These are phyloP conservation scores for Exophiala oligosperma DNA, from an alignment of 2,329 filamentous ascomycete genomes.

Conservation along the genomic window DNA sequence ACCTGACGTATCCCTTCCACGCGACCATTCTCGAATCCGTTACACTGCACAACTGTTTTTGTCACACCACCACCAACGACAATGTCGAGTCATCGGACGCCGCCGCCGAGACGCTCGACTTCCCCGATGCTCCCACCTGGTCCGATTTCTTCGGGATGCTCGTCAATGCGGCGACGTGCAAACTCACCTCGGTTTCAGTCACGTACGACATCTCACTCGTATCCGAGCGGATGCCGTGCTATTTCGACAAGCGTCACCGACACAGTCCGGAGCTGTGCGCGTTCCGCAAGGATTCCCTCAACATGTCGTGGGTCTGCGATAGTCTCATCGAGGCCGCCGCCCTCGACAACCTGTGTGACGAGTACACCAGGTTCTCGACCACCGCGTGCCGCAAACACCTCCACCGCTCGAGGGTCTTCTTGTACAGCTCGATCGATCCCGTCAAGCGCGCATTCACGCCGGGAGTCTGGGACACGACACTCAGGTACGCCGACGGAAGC, in stretches of 20 bases:
- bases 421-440: background rate
- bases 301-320: background rate
- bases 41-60: slow-evolving; percentile 1
- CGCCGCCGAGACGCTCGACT: background rate
- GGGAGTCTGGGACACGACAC: background rate
- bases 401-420: background rate
- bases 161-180: background rate
- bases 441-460: background rate
- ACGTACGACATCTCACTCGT: background rate
- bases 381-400: background rate
- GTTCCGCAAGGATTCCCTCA: background rate
- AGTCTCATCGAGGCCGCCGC: background rate
- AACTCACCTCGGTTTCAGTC: background rate
- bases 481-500: background rate
- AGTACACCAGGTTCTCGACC: background rate
- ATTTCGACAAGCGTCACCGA: background rate
- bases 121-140: background rate
- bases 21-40: background rate
- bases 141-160: background rate
- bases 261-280: background rate
- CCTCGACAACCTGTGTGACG: background rate
- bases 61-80: background rate
- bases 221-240: background rate
- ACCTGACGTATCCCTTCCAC: background rate
- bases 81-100: background rate